These are phyloP conservation scores for Setaria viridis DNA, from an alignment of 202 grass and related monocot species.

Conservation along the genomic window DNA sequence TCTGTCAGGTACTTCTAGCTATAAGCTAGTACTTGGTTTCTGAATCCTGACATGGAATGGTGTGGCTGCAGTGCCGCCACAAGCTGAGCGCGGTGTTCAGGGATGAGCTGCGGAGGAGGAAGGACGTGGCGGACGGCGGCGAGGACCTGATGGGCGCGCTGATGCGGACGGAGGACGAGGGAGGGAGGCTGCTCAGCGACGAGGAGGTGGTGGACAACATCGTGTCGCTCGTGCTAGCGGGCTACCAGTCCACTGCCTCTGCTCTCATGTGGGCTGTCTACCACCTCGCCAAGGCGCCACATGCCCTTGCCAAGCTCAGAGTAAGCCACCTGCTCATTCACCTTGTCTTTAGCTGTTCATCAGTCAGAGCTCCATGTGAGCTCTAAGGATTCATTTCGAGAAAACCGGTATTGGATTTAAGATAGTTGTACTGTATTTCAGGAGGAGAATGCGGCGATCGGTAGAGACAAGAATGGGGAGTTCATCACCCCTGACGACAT, in stretches of 20 bases:
- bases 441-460: conserved; percentile 27
- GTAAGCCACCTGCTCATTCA: background rate
- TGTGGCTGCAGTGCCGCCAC: conserved; percentile 29
- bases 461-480: conserved; percentile 14
- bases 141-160: conserved; percentile 45
- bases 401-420: too few relatives aligned
- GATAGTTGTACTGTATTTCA: background rate
- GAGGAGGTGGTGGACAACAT: conserved; percentile 50
- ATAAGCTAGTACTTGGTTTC: background rate
- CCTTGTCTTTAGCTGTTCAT: background rate
- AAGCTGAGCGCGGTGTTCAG: conserved; percentile 35
- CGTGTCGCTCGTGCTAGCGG: conserved; percentile 28
- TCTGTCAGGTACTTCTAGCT: background rate
- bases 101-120: conserved; percentile 43
- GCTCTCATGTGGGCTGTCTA: conserved; percentile 46
- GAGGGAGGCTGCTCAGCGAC: conserved; percentile 25
- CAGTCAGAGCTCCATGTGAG: background rate
- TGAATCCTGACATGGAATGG: background rate
- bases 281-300: conserved; percentile 39
- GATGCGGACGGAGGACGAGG: conserved; percentile 40
- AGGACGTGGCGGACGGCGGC: background rate
- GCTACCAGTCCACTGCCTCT: conserved; percentile 38
- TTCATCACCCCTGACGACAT: conserved; percentile 43
- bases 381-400: background rate
- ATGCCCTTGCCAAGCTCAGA: conserved; percentile 16